Base-by-base conservation (phyloP, 2,329 filamentous ascomycete genomes). In the Fonsecaea erecta region DNA sequence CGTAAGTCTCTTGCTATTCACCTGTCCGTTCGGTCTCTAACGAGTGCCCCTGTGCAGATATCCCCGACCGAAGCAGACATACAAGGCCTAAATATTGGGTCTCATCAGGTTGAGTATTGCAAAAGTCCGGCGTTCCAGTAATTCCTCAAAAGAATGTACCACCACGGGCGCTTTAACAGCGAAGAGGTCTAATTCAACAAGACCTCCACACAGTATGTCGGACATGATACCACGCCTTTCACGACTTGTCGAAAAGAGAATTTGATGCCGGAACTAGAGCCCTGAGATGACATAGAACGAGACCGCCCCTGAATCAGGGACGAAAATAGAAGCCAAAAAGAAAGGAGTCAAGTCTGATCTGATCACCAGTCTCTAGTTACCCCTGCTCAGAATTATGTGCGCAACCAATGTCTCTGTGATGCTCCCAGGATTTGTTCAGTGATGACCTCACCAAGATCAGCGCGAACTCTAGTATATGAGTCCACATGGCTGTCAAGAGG, bases 61-160 rank as follows among this genome's bases (percentile, higher is more conserved):
- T 83, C 91, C 91, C 72, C 90, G 88, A 83, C 90, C 90, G 75
- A 93, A 94, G 85, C 87, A 93, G 80, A 82, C 86, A 71, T 94
- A 92, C 80, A 79, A 84, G 73, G 76, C 83, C 69, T 81, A 80
- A 66, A 34, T 12, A 30, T 40, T 32, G 14, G 30, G n/a, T 53
- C 58, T 16, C 52, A 40, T 62, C 21, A 30, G 18, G 9, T 18
- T 16, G 48, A 40, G 35, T 24, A 53, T 37, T 26, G 32, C 58
- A 24, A 35, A 6, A 28, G 11, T n/a, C 34, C 28, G 26, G 58
- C 58, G 48, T 37, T 24, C 18, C 30, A 35, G 30, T 24, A 18
- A 37, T 51, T 32, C 9, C 28, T 57, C 1, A 18, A 11, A 60
- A 61, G 37, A 57, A 35, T 62, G 63, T 65, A 68, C 63, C 46